phyloP scores from a whole-genome alignment of 352 stramenopile species.

The Pythium dissotocum region DNA sequence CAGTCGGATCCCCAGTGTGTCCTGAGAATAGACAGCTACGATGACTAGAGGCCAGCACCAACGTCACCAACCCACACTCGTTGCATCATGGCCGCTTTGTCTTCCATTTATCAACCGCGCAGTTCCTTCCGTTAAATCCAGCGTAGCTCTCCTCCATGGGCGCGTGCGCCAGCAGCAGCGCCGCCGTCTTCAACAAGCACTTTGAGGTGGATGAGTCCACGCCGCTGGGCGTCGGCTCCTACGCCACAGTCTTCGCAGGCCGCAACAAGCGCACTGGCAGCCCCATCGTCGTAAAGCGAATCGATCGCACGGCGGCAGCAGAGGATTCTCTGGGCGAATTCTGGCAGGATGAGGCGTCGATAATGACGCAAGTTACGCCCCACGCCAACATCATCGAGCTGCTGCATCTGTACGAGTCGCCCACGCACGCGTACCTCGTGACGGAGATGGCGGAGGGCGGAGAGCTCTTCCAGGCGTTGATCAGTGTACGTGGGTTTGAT shows the following conservation, averaged over 20 bases:
- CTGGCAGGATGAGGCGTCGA: constrained; percentile 53
- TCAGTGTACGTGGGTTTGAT: constrained; percentile 29
- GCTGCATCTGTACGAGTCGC: constrained; percentile 52
- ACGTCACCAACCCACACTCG: not conserved
- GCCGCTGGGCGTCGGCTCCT: constrained; percentile 49
- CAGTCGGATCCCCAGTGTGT: not conserved
- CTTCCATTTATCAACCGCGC: not conserved
- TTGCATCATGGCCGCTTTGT: not conserved
- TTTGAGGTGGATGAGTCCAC: constrained; percentile 49
- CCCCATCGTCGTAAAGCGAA: constrained; percentile 60
- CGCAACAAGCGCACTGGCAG: constrained; percentile 35
- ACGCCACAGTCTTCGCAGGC: constrained; percentile 51
- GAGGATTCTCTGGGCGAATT: constrained; percentile 4
- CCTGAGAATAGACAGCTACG: not conserved
- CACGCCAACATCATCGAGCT: constrained; percentile 64
- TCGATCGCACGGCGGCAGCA: constrained; percentile 38
- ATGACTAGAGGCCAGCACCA: not conserved
- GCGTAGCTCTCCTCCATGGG: constrained; percentile 34
- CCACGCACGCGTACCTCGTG: constrained; percentile 52
- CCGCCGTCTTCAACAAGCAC: constrained; percentile 31
- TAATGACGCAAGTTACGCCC: constrained; percentile 47
- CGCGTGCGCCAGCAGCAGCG: constrained; percentile 40
- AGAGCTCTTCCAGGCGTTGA: constrained; percentile 72
- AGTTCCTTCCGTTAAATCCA: no score
- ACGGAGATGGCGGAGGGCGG: constrained; percentile 60